These are phyloP conservation scores for Vitis hybrid DNA, from an alignment of 177 flowering plant species.

Conservation along the genomic window DNA sequence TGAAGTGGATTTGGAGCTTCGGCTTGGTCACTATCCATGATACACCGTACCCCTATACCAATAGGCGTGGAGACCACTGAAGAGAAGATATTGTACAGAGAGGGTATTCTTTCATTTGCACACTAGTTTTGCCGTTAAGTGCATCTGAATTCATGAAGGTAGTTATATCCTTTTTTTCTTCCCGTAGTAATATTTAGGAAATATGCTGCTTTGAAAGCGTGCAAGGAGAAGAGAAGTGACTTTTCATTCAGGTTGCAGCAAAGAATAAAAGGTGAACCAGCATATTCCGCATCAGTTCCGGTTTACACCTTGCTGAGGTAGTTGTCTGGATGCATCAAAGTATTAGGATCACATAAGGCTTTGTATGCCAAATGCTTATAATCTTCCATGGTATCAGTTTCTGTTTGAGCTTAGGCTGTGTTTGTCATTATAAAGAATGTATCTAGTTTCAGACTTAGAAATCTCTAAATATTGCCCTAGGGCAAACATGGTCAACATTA, in stretches of 20 bases:
- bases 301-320: background rate
- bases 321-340: too few relatives aligned
- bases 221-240: background rate
- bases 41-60: background rate
- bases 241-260: background rate
- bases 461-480: background rate
- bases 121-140: background rate
- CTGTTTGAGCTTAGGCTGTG: too few relatives aligned
- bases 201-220: background rate
- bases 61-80: too few relatives aligned
- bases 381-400: too few relatives aligned
- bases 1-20: constrained; percentile 65
- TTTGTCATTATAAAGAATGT: too few relatives aligned
- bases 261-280: background rate
- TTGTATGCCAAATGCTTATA: too few relatives aligned
- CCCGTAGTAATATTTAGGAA: background rate
- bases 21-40: constrained; percentile 46
- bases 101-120: background rate
- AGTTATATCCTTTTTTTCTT: background rate
- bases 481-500: background rate
- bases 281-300: too few relatives aligned
- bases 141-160: background rate
- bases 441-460: background rate
- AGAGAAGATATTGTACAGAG: constrained; percentile 3
- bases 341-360: too few relatives aligned